Evolutionary conservation across 768 basidiomycete species (phyloP).

Genomic region (Russula lepida): DNA sequence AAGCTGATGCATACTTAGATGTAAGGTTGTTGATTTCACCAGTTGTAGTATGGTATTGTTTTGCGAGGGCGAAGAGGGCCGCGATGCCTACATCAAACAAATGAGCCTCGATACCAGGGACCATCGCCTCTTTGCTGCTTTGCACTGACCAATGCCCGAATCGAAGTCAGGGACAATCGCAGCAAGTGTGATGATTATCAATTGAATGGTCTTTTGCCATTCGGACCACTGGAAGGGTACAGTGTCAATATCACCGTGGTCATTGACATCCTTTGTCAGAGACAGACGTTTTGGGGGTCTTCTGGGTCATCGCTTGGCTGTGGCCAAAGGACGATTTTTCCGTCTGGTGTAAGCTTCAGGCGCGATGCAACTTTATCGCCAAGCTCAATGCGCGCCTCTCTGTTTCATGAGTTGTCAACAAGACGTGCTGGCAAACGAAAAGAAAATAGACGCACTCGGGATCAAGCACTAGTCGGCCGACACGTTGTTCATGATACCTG

Average conservation of each 20-base stretch:
- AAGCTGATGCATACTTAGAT: conserved; percentile 31
- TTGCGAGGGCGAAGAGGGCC: conserved; percentile 50
- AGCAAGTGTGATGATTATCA: conserved; percentile 54
- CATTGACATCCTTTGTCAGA: neutral
- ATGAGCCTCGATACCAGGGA: neutral
- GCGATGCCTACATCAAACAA: conserved; percentile 41
- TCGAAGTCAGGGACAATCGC: conserved; percentile 62
- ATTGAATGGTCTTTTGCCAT: conserved; percentile 44
- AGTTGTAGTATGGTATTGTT: conserved; percentile 45
- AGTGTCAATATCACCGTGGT: neutral
- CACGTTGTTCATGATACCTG: conserved; percentile 48
- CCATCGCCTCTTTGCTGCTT: neutral
- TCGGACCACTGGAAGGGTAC: conserved; percentile 41
- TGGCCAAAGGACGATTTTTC: conserved; percentile 62
- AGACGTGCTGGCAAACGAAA: neutral
- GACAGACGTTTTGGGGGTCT: conserved; percentile 54
- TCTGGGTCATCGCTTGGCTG: conserved; percentile 53
- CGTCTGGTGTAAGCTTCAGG: conserved; percentile 52
- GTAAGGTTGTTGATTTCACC: conserved; percentile 55
- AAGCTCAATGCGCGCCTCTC: conserved; percentile 56
- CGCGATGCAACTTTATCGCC: conserved; percentile 45
- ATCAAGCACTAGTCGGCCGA: conserved; percentile 54
- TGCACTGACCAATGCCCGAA: conserved; percentile 47
- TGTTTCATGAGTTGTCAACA: conserved; percentile 21
- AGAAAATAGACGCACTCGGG: conserved; percentile 34